Evolutionary conservation across 1,284 basidiomycete species (phyloP).

Genomic region (Ganoderma meredithae): DNA sequence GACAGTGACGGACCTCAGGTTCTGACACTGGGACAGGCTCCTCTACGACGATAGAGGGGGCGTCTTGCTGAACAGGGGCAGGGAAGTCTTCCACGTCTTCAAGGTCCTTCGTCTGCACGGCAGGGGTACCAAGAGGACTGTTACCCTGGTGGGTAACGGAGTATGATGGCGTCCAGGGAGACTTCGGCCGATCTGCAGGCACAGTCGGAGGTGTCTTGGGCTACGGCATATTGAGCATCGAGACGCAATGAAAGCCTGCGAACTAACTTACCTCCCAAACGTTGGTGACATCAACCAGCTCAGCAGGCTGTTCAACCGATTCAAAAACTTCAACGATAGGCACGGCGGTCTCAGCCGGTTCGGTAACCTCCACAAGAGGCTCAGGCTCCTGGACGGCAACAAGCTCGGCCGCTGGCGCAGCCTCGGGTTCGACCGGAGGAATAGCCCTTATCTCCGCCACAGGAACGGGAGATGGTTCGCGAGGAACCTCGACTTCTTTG

Average conservation of each 20-base stretch:
- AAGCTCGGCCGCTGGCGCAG: constrained; percentile 8
- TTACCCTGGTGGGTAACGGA: constrained; percentile 37
- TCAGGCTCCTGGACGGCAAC: constrained; percentile 12
- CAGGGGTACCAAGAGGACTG: constrained; percentile 29
- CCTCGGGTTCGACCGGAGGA: constrained; percentile 9
- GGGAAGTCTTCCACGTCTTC: constrained; percentile 24
- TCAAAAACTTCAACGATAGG: constrained; percentile 16
- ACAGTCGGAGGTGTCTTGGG: constrained; percentile 23
- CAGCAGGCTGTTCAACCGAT: constrained; percentile 11
- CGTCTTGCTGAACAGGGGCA: constrained; percentile 13
- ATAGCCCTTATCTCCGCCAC: neutral
- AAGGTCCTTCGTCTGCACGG: constrained; percentile 18
- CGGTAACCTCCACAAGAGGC: neutral
- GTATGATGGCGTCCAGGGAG: constrained; percentile 38
- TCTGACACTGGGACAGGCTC: constrained; percentile 13
- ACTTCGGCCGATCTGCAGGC: constrained; percentile 29
- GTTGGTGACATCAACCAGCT: constrained; percentile 30
- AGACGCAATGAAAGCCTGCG: neutral
- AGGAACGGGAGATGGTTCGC: constrained; percentile 10
- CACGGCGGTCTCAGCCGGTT: constrained; percentile 5
- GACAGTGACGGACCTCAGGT: neutral
- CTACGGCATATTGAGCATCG: constrained; percentile 13
- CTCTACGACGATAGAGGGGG: constrained; percentile 26
- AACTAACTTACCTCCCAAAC: constrained; percentile 16
- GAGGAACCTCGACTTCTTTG: constrained; percentile 26